These are phyloP conservation scores for Bromus sterilis DNA, from an alignment of 176 grass and related monocot species.

Conservation along the genomic window DNA sequence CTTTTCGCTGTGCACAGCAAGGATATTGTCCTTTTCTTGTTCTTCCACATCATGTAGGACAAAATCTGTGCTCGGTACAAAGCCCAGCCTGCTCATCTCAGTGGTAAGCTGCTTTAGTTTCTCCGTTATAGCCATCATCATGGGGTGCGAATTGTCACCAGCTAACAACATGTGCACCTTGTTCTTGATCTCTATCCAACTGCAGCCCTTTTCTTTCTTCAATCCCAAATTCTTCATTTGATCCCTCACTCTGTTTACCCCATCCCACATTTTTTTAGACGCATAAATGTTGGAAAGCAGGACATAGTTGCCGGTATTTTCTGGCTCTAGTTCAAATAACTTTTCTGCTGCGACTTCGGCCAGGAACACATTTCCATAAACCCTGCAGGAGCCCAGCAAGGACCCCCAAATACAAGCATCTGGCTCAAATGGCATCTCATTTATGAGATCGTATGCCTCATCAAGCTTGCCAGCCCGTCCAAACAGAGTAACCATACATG, in stretches of 20 bases:
- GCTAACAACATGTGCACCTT: constrained; percentile 72
- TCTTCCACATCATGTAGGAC: constrained; percentile 83
- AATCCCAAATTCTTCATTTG: constrained; percentile 52
- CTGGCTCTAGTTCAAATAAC: constrained; percentile 56
- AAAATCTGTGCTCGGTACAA: constrained; percentile 55
- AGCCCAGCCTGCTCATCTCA: constrained; percentile 60
- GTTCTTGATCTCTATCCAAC: constrained; percentile 79
- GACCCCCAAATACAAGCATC: constrained; percentile 71
- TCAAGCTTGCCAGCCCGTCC: constrained; percentile 55
- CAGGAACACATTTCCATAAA: constrained; percentile 48
- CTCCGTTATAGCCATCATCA: constrained; percentile 40
- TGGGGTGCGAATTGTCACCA: constrained; percentile 61
- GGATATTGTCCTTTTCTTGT: constrained; percentile 77
- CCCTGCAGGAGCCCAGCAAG: constrained; percentile 57
- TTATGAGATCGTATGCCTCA: constrained; percentile 61
- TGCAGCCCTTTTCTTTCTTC: constrained; percentile 68
- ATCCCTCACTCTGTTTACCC: constrained; percentile 51
- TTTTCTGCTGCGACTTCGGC: constrained; percentile 57
- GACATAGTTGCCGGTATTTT: constrained; percentile 71
- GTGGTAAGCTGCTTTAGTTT: constrained; percentile 52
- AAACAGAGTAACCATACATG: constrained; percentile 66
- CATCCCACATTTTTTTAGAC: constrained; percentile 63
- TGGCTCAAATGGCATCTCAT: constrained; percentile 50
- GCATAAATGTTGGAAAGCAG: constrained; percentile 81
- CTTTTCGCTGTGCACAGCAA: constrained; percentile 74